Base-by-base conservation (phyloP, 257 asterid genomes). In the Solanum verrucosum region DNA sequence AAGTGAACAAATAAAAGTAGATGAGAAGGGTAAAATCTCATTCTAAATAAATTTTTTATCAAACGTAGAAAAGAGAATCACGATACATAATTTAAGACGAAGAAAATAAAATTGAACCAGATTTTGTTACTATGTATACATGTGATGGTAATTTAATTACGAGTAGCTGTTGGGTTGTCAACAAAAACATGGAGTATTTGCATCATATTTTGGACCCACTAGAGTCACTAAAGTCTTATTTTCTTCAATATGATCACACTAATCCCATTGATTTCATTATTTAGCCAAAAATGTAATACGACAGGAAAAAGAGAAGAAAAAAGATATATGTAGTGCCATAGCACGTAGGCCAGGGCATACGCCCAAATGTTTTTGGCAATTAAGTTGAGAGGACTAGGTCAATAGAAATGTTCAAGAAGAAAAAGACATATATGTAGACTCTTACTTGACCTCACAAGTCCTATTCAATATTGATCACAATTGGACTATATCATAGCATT, bases 201-300 rank as follows among this genome's bases (percentile, higher is more conserved):
- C 87, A 82, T 44, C 73, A 44, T 44, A 25, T 82, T 9, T n/a
- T 56, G 86, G 84, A 12, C 87, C 89, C 73, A 81, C 87, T 67
- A 0, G 83, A 5, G 87, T 67, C 89, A 67, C 37, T 16, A 38
- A 79, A 42, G 87, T 67, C 73, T 44, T 81, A 15, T 46, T 49
- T 29, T 81, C 68, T 81, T 81, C 42, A 81, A 46, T 46, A 20
- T 27, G 68, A 81, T 46, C 85, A 46, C 85, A 29, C 13, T 46
- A 67, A 40, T 21, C 83, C 75, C 87, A 72, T 44, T 87, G 42
- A 73, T 52, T 25, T 38, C 16, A 59, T 74, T 16, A 87, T 38
- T 20, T 35, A 38, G 52, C 35, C 56, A 40, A 33, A 49, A 52
- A 49, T 10, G 72, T 37, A 75, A 75, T 23, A 74, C 31, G 4